Evolutionary conservation across 2,329 filamentous ascomycete genomes (phyloP), one percentile per base, ranked within the genome.

Genomic region (Epichloe gansuensis): DNA sequence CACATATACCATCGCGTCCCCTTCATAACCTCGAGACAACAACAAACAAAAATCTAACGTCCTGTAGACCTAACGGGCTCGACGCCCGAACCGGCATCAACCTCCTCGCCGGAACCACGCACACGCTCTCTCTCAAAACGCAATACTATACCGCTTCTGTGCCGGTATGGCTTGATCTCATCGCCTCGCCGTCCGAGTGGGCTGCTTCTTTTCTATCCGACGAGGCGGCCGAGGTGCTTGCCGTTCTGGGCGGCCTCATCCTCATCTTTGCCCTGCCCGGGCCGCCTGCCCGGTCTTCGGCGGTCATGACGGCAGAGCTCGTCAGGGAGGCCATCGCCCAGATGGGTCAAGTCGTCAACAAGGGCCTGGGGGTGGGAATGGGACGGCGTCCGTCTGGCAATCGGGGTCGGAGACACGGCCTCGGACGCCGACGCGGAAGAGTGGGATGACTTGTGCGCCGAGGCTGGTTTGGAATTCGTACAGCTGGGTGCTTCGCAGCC

Each of bases 111-210:
- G 82, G 83, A 28, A 75, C 73, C 37, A 81, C 81, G 15, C 82
- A 85, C 60, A 63, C 67, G 44, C 72, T 82, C 35, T 54, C 67
- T 8, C 67, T 86, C 52, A 72, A 72, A 55, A 86, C 81, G 21
- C 60, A 70, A 13, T 86, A 86, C 69, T 86, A 85, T 69, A 73
- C 67, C 25, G 74, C 80, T 51, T 71, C 71, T 0, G 70, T 86
- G 3, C 81, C 82, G 44, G 72, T 86, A 58, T 86, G 83, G 83
- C 72, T 86, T n/a, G 83, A 86, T 61, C 71, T 83, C 46, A 72
- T 83, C 54, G 60, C 70, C 5, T 67, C 71, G 4, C 72, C 76
- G 0, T 52, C 62, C 3, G 74, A 78, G 38, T 86, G 82, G 82
- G 70, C 78, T 0, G 63, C 64, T 2, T 75, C 77, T 0, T 86